Evolutionary conservation across 768 basidiomycete genomes (phyloP).

Genomic region (Mycena rebaudengoi): DNA sequence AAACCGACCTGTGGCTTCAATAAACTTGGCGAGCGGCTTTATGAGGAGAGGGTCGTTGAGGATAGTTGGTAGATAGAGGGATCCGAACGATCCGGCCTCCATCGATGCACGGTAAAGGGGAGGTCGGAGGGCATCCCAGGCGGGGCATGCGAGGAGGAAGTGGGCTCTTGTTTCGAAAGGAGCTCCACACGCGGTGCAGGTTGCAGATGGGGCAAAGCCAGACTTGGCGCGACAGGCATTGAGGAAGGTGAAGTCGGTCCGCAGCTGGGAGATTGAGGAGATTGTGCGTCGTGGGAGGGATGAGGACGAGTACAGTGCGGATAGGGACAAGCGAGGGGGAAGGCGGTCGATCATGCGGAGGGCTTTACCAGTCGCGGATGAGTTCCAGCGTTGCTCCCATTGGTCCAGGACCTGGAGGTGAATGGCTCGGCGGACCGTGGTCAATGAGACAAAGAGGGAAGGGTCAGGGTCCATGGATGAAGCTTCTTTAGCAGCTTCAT

Average conservation of each 20-base stretch:
- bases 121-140: background rate
- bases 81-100: background rate
- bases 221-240: background rate
- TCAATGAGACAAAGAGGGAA: background rate
- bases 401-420: background rate
- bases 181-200: background rate
- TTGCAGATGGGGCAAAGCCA: background rate
- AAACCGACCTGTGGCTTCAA: background rate
- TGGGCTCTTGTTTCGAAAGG: background rate
- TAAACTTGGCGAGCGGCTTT: background rate
- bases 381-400: background rate
- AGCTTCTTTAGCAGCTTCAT: slow-evolving; percentile 1
- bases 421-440: background rate
- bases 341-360: background rate
- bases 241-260: background rate
- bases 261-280: too few species aligned
- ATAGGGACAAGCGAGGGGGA: background rate
- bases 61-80: background rate
- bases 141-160: background rate
- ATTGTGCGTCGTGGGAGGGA: background rate
- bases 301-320: background rate
- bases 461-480: background rate
- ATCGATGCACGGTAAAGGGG: background rate
- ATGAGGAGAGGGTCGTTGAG: background rate
- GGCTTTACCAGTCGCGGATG: background rate